Base-by-base conservation (phyloP, 2,329 filamentous ascomycete genomes). In the Nemania serpens region DNA sequence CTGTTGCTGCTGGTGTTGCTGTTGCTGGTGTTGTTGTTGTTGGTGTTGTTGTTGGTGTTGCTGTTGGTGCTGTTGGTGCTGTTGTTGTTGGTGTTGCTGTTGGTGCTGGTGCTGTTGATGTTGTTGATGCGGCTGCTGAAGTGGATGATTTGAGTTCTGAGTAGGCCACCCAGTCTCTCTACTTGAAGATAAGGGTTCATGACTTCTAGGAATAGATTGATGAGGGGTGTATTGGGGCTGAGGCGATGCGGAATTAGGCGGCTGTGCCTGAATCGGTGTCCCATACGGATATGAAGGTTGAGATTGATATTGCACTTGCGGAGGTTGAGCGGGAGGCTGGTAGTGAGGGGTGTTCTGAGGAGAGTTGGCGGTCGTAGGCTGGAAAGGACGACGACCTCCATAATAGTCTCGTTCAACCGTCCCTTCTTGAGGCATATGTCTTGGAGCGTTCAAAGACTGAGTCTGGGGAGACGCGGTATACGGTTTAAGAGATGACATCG, bases 401-500 rank as follows among this genome's bases (percentile, higher is more conserved):
- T 83, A 86, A 64, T 82, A 85, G 12, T 85, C 83, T 54, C 70
- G 68, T 20, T 73, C 73, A 6, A 73, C 63, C 13, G 75, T 75
- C 12, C 76, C 70, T 20, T 81, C 78, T 22, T 78, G 74, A 51
- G 74, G 77, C 65, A 83, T 78, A 10, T 77, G 75, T 9, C 82
- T 76, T n/a, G 81, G 77, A 4, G 75, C 73, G 22, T 73, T 76
- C 68, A 82, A 73, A 53, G 81, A 78, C 61, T 81, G 79, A 7
- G 80, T 66, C 61, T 82, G 80, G 7, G 84, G 82, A 4, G 84
- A 85, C 45, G 80, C 75, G 51, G 79, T 80, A 3, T 78, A 76
- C 4, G 84, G 82, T 71, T 86, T 86, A 54, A 86, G 74, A 4
- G 83, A 75, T 17, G 84, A 82, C 75, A 87, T 85, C 7, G 75